A percentile compares a stretch with the other conserved stretches of the same genome.
Evolutionary conservation across 2,329 filamentous ascomycete species (phyloP).

Genomic region (Aspergillus proliferans): DNA sequence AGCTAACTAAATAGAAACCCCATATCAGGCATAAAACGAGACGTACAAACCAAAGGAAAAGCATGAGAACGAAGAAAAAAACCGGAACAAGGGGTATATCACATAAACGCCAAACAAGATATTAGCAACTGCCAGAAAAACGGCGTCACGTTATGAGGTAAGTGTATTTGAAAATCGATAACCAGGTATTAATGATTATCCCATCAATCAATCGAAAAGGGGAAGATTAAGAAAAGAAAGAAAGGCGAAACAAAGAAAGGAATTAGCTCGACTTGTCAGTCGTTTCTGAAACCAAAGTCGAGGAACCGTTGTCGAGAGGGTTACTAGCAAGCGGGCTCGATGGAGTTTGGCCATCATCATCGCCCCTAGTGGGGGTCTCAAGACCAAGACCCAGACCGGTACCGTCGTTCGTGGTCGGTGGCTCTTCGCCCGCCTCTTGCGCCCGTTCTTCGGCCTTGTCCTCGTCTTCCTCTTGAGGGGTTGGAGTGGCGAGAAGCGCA

Average conservation of each 20-base stretch:
- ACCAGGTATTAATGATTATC: not conserved
- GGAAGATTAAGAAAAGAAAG: not conserved
- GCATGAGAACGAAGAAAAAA: conserved; percentile 13
- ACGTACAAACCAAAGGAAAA: not conserved
- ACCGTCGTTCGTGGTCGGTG: conserved; percentile 19
- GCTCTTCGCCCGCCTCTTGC: conserved; percentile 2
- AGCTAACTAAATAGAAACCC: not conserved
- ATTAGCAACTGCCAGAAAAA: not conserved
- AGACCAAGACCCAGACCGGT: conserved; percentile 28
- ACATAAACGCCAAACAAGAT: conserved; percentile 28
- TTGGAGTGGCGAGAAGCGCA: conserved; percentile 63
- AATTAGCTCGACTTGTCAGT: conserved; percentile 17
- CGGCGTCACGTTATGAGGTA: not conserved
- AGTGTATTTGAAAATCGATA: not conserved
- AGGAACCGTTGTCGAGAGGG: conserved; percentile 19
- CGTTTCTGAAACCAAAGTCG: conserved; percentile 23
- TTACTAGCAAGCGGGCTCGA: conserved; percentile 23
- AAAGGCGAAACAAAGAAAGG: not conserved
- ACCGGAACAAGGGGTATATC: conserved; percentile 34
- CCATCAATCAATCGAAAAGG: not conserved
- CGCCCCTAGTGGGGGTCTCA: conserved; percentile 14
- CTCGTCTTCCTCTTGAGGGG: conserved; percentile 14
- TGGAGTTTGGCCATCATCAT: conserved; percentile 4
- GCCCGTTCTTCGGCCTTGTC: conserved; percentile 17
- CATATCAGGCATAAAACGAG: not conserved